Conservation (phyloP, 192 early-diverging fungal species). For the Chytriomyces sp. region DNA sequence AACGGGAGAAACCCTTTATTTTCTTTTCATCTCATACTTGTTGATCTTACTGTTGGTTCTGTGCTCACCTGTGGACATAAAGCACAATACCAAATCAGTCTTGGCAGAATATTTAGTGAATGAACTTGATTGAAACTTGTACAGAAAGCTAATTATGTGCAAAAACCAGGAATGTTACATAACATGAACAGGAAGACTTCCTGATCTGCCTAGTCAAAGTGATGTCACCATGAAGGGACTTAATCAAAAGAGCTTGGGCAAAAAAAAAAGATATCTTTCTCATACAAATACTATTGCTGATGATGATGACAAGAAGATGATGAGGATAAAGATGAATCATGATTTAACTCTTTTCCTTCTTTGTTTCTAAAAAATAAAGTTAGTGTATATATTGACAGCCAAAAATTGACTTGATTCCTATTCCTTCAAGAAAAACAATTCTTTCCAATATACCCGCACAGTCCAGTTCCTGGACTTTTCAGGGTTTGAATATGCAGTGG, state of each 20-base stretch:
- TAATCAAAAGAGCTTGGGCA: conserved; percentile 42
- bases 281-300: conserved; percentile 29
- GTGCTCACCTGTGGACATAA: too few species aligned
- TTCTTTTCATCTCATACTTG: conserved; percentile 83
- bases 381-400: too few species aligned
- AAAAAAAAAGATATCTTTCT: too few species aligned
- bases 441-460: conserved; percentile 11
- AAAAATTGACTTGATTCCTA: background rate
- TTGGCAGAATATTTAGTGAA: too few species aligned
- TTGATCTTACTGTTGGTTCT: conserved; percentile 62
- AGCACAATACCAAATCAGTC: too few species aligned
- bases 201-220: conserved; percentile 80
- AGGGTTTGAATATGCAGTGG: conserved; percentile 36
- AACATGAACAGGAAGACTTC: conserved; percentile 83
- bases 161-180: conserved; percentile 88
- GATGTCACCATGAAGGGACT: conserved; percentile 66
- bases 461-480: conserved; percentile 32
- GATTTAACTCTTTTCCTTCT: background rate
- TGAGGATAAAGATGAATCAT: conserved; percentile 45
- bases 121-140: too few species aligned
- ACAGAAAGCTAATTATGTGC: conserved; percentile 71
- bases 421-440: background rate
- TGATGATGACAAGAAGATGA: conserved; percentile 64
- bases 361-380: background rate
- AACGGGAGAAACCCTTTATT: conserved; percentile 65